A percentile compares a stretch with the other conserved stretches of the same genome.
Evolutionary conservation across 2,329 filamentous ascomycete genomes (phyloP).

Genomic region (Magnaporthales sp.): DNA sequence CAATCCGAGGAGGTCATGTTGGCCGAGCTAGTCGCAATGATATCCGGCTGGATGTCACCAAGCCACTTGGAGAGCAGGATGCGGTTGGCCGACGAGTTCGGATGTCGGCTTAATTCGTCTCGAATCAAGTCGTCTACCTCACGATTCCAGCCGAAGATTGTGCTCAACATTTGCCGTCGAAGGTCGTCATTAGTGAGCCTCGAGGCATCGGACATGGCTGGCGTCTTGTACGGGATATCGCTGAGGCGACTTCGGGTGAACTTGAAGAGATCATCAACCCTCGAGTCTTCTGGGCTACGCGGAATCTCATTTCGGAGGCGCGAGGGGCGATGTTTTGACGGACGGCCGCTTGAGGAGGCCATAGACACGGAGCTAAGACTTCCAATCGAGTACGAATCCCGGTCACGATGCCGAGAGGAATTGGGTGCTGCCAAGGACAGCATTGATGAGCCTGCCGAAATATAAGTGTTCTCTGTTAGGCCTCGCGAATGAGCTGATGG

Average conservation of each 20-base stretch:
- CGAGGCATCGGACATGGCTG: conserved; percentile 46
- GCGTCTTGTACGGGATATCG: conserved; percentile 70
- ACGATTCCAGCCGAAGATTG: conserved; percentile 91
- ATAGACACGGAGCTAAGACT: conserved; percentile 40
- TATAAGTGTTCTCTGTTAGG: conserved; percentile 57
- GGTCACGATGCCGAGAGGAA: conserved; percentile 14
- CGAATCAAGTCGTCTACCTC: conserved; percentile 73
- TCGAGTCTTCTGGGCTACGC: conserved; percentile 66
- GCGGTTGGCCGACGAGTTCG: conserved; percentile 62
- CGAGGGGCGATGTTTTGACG: conserved; percentile 46
- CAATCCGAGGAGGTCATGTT: conserved; percentile 92
- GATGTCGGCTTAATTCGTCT: conserved; percentile 74
- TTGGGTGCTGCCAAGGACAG: conserved; percentile 22
- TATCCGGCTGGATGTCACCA: conserved; percentile 72
- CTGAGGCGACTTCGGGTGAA: conserved; percentile 72
- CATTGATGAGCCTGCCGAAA: conserved; percentile 56
- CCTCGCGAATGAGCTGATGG: conserved; percentile 43
- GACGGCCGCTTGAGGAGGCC: conserved; percentile 29
- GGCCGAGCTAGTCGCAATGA: conserved; percentile 71
- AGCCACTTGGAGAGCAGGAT: conserved; percentile 91
- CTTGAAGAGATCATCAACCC: conserved; percentile 73
- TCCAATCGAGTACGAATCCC: conserved; percentile 46
- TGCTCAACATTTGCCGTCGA: conserved; percentile 80
- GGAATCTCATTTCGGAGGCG: conserved; percentile 73
- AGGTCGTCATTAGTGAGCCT: conserved; percentile 70